phyloP scores from a whole-genome alignment of 257 asterid species.

The Plantago elongata region DNA sequence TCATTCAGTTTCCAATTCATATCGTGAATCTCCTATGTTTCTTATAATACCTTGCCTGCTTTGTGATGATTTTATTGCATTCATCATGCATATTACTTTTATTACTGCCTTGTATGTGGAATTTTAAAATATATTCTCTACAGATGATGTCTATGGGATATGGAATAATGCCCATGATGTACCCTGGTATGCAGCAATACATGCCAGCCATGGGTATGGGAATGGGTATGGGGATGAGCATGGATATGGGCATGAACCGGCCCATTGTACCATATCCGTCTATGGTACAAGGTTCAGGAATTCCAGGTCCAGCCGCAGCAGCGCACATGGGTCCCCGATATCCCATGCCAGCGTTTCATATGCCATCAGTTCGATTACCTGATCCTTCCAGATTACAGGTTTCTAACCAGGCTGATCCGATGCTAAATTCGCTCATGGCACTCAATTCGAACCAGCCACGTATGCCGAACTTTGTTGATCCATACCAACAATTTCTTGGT shows the following conservation, averaged over 20 bases:
- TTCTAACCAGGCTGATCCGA: conserved; percentile 24
- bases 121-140: neutral
- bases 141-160: conserved; percentile 50
- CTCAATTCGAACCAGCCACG: conserved; percentile 24
- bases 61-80: neutral
- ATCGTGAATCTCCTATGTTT: too few relatives aligned
- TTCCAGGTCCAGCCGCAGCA: conserved; percentile 36
- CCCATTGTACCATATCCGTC: conserved; percentile 43
- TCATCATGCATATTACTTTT: neutral
- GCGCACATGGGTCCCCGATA: conserved; percentile 41
- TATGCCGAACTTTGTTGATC: conserved; percentile 19
- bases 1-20: neutral
- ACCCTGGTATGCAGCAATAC: conserved; percentile 36
- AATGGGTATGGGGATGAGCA: conserved; percentile 36
- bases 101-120: neutral
- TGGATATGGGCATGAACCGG: conserved; percentile 52
- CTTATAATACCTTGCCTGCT: neutral
- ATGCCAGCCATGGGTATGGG: conserved; percentile 38
- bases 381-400: conserved; percentile 37
- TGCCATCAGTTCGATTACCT: conserved; percentile 37
- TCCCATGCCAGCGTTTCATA: conserved; percentile 38
- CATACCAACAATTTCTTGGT: conserved; percentile 31
- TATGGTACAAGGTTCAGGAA: conserved; percentile 33
- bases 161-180: conserved; percentile 40
- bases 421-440: conserved; percentile 16